A percentile compares a stretch with the other conserved stretches of the same genome.
These are phyloP conservation scores for Yamadazyma kitorensis DNA, from an alignment of 805 yeast species.

Conservation along the genomic window DNA sequence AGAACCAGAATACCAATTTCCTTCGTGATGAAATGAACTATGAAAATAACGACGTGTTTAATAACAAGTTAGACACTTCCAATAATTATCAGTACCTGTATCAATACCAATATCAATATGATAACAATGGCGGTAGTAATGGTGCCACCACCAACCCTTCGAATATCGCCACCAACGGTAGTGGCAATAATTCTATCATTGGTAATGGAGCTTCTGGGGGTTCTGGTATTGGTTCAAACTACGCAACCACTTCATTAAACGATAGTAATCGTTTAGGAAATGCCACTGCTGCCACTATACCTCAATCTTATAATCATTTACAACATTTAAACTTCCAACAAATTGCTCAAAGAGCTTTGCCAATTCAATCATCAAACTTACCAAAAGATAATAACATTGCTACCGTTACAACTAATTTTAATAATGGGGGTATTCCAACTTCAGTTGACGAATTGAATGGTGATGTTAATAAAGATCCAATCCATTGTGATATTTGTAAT, in stretches of 20 bases:
- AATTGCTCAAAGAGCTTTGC: constrained; percentile 16
- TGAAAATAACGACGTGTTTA: constrained; percentile 15
- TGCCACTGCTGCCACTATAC: constrained; percentile 10
- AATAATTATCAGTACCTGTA: constrained; percentile 11
- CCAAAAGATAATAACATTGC: constrained; percentile 9
- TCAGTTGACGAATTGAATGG: no score
- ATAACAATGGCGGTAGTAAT: background rate
- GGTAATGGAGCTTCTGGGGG: constrained; percentile 1
- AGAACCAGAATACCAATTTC: constrained; percentile 22
- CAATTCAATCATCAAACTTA: constrained; percentile 14
- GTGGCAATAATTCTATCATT: no score
- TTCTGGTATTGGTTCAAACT: constrained; percentile 1
- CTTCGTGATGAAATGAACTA: constrained; percentile 17
- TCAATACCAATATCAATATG: constrained; percentile 9
- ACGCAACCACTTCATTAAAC: no score
- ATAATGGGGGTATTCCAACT: no score
- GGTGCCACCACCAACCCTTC: background rate
- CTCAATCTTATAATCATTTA: constrained; percentile 8
- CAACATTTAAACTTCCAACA: constrained; percentile 12
- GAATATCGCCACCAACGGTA: background rate
- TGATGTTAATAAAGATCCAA: constrained; percentile 2
- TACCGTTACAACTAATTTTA: no score
- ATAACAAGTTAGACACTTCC: constrained; percentile 6
- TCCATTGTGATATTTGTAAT: constrained; percentile 27
- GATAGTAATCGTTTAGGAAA: constrained; percentile 7